A percentile compares a stretch with the other conserved stretches of the same genome.
phyloP scores from a whole-genome alignment of 2,329 filamentous ascomycete genomes.

The Epichloe uncinata region DNA sequence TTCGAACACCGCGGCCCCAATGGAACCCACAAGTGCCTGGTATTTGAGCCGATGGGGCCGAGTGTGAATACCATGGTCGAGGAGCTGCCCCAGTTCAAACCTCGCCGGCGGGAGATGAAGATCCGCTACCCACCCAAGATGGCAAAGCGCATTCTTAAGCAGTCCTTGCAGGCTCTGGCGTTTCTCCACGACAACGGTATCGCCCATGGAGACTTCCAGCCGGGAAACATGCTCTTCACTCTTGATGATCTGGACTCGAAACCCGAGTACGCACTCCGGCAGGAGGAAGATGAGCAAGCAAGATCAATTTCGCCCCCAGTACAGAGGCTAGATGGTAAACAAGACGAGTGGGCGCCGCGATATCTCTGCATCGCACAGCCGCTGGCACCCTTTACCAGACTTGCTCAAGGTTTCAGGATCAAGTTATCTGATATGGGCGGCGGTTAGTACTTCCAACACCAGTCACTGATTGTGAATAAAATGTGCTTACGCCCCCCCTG shows the following conservation, averaged over 20 bases:
- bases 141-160: constrained; percentile 27
- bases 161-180: constrained; percentile 23
- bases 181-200: constrained; percentile 25
- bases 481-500: not conserved
- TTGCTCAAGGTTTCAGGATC: constrained; percentile 13
- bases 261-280: constrained; percentile 13
- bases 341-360: constrained; percentile 16
- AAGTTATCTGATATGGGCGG: constrained; percentile 19
- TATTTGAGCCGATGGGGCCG: constrained; percentile 19
- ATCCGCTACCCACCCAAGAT: constrained; percentile 26
- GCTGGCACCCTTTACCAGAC: constrained; percentile 10
- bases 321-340: constrained; percentile 17
- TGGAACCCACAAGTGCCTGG: constrained; percentile 17
- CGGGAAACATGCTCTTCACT: constrained; percentile 24
- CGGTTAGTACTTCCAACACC: constrained; percentile 11
- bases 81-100: constrained; percentile 19
- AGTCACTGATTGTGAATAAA: not conserved
- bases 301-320: constrained; percentile 14
- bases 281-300: constrained; percentile 12
- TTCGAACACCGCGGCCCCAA: constrained; percentile 18
- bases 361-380: constrained; percentile 18
- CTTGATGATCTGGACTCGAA: constrained; percentile 15
- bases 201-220: constrained; percentile 26
- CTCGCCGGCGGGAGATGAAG: constrained; percentile 10
- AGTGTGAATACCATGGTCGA: constrained; percentile 25